Evolutionary conservation across 2,329 filamentous ascomycete species (phyloP), one percentile per base, ranked within the genome.

Genomic region (Xylaria digitata): DNA sequence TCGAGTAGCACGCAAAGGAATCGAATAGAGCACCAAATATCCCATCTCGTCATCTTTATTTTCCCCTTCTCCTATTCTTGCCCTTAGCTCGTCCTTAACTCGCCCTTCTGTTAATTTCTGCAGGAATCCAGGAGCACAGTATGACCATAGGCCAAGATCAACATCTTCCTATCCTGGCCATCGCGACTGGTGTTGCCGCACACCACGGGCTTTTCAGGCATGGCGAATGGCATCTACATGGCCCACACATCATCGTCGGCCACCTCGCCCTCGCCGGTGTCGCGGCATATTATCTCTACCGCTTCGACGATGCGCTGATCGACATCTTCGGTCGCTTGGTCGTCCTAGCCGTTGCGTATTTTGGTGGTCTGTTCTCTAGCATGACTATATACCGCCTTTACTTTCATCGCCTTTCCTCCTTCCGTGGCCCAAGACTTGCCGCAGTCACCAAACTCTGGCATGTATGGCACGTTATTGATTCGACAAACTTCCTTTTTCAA

Each of bases 371-470:
- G 23, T 71, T 72, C 50, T 49, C 61, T 7, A 73, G 71, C 63
- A 72, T 75, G 45, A 70, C 70, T 19, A 53, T 78, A 54, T 78
- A 78, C 54, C 74, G 78, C 26, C 72, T 80, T 11, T 79, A 73
- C 61, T 72, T 79, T 13, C 76, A 77, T 57, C 77, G 77, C 17
- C 63, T 79, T 32, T 70, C 73, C 6, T 56, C 69, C 2, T 78
- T 79, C 48, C 76, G 73, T 1, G 78, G 78, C 6, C 77, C 78
- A 5, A 76, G 68, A 21, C 61, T 76, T 1, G 77, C 78, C 15
- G 78, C 77, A 2, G 67, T 76, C 30, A 76, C 72, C 1, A 73
- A 73, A 48, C 49, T 72, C 11, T 73, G 69, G 68, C 70, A 72
- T 37, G 63, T 72, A 11, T 73, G 66, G 66, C 62, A 73, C 9